Evolutionary conservation across 768 basidiomycete genomes (phyloP).

Genomic region (Leccinum olivaceopallidum): DNA sequence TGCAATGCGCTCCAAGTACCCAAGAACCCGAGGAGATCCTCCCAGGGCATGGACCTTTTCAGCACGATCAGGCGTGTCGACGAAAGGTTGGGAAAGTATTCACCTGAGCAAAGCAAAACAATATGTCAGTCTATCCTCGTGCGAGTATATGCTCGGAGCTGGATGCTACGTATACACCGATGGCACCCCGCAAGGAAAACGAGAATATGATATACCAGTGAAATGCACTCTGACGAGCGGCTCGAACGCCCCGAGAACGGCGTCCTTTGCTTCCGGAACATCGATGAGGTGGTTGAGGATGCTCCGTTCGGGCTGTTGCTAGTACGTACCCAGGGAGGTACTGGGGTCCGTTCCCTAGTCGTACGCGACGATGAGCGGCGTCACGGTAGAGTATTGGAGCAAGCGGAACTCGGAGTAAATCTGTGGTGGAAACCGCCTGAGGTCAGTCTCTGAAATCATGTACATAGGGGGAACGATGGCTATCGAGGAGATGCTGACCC

Average conservation of each 20-base stretch:
- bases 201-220: conserved; percentile 40
- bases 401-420: conserved; percentile 11
- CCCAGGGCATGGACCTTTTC: conserved; percentile 61
- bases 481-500: conserved; percentile 46
- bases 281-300: background rate
- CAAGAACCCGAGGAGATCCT: conserved; percentile 65
- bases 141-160: too few species aligned
- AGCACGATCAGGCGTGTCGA: conserved; percentile 47
- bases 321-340: background rate
- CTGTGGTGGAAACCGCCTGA: background rate
- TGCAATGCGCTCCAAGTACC: conserved; percentile 71
- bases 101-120: conserved; percentile 29
- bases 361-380: conserved; percentile 6
- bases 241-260: conserved; percentile 22
- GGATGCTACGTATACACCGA: background rate
- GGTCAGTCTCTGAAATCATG: background rate
- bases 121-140: background rate
- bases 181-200: background rate
- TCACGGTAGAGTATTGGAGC: conserved; percentile 1
- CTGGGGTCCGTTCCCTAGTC: conserved; percentile 1
- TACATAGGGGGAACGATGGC: background rate
- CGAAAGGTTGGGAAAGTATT: conserved; percentile 42
- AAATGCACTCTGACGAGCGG: conserved; percentile 58
- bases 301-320: too few species aligned
- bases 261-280: conserved; percentile 1